A percentile compares a stretch with the other conserved stretches of the same genome.
Conservation (phyloP, 1,284 basidiomycete species). For the Inonotus hispidus region DNA sequence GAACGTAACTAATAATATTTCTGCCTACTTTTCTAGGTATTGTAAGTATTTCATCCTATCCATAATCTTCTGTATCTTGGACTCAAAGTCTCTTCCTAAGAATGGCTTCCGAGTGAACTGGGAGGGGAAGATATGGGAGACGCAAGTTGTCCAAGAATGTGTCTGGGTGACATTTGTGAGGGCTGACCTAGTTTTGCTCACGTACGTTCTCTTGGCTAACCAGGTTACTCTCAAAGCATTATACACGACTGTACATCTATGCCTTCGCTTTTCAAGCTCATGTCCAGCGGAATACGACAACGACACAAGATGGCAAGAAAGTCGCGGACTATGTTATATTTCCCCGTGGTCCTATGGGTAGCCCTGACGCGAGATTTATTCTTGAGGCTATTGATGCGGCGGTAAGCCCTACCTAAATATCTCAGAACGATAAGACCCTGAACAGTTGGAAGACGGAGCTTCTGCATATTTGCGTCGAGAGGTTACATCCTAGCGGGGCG, state of each 20-base stretch:
- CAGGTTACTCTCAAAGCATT: slow-evolving; percentile 24
- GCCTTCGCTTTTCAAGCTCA: slow-evolving; percentile 38
- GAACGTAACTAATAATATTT: not conserved
- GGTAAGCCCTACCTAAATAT: slow-evolving; percentile 1
- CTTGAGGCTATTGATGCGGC: slow-evolving; percentile 26
- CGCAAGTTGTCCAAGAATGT: slow-evolving; percentile 24
- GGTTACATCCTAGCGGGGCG: slow-evolving; percentile 22
- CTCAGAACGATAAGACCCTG: not conserved
- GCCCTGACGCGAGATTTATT: slow-evolving; percentile 25
- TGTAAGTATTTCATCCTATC: slow-evolving; percentile 1
- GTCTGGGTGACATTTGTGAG: slow-evolving; percentile 24
- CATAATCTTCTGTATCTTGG: not conserved
- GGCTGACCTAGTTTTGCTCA: not conserved
- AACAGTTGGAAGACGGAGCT: slow-evolving; percentile 20
- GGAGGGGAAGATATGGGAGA: slow-evolving; percentile 29
- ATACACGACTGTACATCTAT: slow-evolving; percentile 35
- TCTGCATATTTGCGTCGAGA: slow-evolving; percentile 21
- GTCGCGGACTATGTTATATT: slow-evolving; percentile 19
- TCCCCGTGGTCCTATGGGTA: slow-evolving; percentile 21
- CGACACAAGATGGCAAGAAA: slow-evolving; percentile 16
- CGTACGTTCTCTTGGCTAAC: slow-evolving; percentile 18
- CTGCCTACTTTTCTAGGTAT: not conserved
- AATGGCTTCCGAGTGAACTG: slow-evolving; percentile 27
- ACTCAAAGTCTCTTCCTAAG: slow-evolving; percentile 14
- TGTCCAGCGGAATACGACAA: slow-evolving; percentile 28